Conservation (phyloP, 225 moss, liverwort and hornwort species). For the Marchantia polymorpha region DNA sequence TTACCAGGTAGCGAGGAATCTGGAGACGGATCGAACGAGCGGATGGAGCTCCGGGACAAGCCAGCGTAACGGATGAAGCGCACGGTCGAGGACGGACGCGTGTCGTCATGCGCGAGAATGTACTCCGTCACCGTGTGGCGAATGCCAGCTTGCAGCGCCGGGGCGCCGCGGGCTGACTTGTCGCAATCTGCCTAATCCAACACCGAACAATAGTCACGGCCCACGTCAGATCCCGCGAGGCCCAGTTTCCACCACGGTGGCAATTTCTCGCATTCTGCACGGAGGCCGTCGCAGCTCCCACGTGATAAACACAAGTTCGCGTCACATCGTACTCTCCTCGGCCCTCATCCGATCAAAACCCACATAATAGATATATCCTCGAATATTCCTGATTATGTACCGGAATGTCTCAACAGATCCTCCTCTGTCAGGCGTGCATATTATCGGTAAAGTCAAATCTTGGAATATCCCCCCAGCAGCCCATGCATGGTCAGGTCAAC, state of each 20-base stretch:
- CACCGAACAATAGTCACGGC: neutral
- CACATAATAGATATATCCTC: neutral
- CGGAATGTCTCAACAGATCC: neutral
- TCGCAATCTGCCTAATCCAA: neutral
- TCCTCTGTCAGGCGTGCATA: neutral
- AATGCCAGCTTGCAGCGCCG: constrained; percentile 12
- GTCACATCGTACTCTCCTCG: neutral
- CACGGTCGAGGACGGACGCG: neutral
- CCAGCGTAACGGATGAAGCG: neutral
- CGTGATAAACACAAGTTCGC: neutral
- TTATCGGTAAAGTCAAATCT: neutral
- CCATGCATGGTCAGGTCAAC: neutral
- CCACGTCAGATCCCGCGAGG: neutral
- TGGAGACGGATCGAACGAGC: no score
- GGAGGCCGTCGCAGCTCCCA: neutral
- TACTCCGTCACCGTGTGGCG: neutral
- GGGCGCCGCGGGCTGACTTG: constrained; percentile 11
- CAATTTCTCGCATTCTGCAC: neutral
- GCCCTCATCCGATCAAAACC: neutral
- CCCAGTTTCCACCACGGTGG: neutral
- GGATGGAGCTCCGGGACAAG: neutral
- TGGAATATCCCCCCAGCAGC: constrained; percentile 7
- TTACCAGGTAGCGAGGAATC: neutral
- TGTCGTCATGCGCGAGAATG: neutral
- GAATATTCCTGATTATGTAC: neutral